These are phyloP conservation scores for Rauvolfia tetraphylla DNA, from an alignment of 257 asterid genomes.

Conservation along the genomic window DNA sequence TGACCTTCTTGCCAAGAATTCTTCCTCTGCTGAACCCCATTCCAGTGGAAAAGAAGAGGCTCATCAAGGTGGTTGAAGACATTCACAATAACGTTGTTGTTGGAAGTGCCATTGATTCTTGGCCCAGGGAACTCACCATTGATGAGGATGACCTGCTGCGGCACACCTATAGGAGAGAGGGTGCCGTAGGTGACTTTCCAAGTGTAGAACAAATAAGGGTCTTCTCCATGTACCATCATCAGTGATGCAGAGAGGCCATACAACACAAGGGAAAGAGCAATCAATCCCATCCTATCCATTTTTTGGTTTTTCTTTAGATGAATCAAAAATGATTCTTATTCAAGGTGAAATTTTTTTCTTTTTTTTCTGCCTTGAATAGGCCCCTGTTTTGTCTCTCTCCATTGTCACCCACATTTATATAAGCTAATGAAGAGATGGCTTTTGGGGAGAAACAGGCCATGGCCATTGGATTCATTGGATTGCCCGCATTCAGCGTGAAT, in stretches of 20 bases:
- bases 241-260: conserved; percentile 23
- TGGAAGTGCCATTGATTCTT: conserved; percentile 57
- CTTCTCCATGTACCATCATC: conserved; percentile 30
- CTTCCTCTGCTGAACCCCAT: conserved; percentile 67
- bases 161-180: conserved; percentile 54
- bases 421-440: background rate
- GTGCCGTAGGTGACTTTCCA: conserved; percentile 59
- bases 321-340: conserved; percentile 3
- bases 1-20: conserved; percentile 69
- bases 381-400: background rate
- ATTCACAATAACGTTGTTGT: conserved; percentile 58
- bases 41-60: conserved; percentile 58
- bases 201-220: conserved; percentile 40
- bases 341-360: no score
- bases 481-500: background rate
- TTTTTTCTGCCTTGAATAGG: conserved; percentile 5
- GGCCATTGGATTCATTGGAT: background rate
- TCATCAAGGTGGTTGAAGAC: conserved; percentile 60
- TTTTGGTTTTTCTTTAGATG: background rate
- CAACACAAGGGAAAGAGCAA: conserved; percentile 18
- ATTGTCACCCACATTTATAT: background rate
- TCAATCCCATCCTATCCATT: conserved; percentile 23
- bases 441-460: background rate
- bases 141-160: conserved; percentile 57
- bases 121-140: conserved; percentile 71